Base-by-base conservation (phyloP, 768 basidiomycete genomes). In the Clitopilus hobsonii region DNA sequence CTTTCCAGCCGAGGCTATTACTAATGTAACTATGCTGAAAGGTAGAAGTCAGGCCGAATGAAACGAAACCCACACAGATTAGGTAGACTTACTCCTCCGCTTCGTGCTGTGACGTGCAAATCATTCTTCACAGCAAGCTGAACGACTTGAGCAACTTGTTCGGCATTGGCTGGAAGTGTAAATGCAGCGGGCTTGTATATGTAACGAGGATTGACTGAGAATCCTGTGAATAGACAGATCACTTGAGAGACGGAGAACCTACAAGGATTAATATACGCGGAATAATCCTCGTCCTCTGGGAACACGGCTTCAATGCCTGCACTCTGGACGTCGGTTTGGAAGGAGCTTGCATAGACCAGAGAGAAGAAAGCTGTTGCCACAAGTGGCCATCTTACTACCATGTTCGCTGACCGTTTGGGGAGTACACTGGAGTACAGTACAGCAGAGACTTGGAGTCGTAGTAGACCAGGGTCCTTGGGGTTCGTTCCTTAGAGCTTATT, bases 11-110 rank as follows among this genome's bases (percentile, higher is more conserved):
- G 1, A 76, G 65, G 2, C 74, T 73, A 52, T 76, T 74, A 0
- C 76, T 76, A 10, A 75, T 69, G 54, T 78, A 79, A 56, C 74
- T 75, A 56, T 78, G 76, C 71, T 70, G 49, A 24, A 13, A 20
- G 18, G 20, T 18, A 29, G 22, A 29, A 13, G 24, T 26, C 20
- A 50, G 28, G 22, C 11, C 11, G 25, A 3, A 10, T 5, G 24
- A 16, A 5, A 20, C 6, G 6, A 50, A 7, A 4, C 16, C 28
- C 26, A 18, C 10, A 11, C 3, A 25, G 24, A 16, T 11, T 3
- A 6, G 49, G 28, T 10, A 8, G 10, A 6, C 49, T 20, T 16
- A 50, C 49, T 16, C 49, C 49, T 50, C 49, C 49, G 20, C 49
- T 50, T 8, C 49, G 49, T 16, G 49, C 25, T 1, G 26, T 24